Conservation (phyloP, 2,329 filamentous ascomycete species). For the Gremmenia infestans region DNA sequence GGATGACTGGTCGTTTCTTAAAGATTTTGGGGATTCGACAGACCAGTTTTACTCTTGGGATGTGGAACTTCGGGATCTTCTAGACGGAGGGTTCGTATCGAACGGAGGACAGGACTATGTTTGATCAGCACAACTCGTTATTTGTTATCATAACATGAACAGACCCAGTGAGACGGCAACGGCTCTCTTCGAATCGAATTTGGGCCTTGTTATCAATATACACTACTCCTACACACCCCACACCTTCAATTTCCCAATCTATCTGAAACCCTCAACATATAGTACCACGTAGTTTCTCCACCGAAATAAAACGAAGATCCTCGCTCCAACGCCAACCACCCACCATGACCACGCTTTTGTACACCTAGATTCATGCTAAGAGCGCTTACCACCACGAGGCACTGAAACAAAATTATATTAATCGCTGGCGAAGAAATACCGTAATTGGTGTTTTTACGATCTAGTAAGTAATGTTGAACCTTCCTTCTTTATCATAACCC, state of each 20-base stretch:
- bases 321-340: conserved; percentile 34
- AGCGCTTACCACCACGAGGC: conserved; percentile 40
- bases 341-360: conserved; percentile 37
- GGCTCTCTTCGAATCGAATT: neutral
- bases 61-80: conserved; percentile 24
- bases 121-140: neutral
- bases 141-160: neutral
- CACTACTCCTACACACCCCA: neutral
- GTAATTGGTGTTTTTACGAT: too few species aligned
- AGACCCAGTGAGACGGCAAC: neutral
- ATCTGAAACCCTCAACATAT: neutral
- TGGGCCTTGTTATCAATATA: neutral
- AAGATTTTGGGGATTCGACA: conserved; percentile 26
- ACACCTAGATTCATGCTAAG: conserved; percentile 42
- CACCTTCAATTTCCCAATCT: neutral
- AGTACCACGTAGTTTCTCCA: conserved; percentile 28
- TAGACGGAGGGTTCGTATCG: conserved; percentile 16
- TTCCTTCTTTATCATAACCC: too few species aligned
- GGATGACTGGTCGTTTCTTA: conserved; percentile 28
- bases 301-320: conserved; percentile 33
- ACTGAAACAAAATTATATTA: conserved; percentile 40
- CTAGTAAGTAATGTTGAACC: too few species aligned
- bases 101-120: neutral
- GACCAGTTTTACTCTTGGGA: conserved; percentile 30
- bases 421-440: conserved; percentile 28